A percentile compares a stretch with the other conserved stretches of the same genome.
Evolutionary conservation across 139 green algal genomes (phyloP).

Genomic region (Coelastrella sp.): DNA sequence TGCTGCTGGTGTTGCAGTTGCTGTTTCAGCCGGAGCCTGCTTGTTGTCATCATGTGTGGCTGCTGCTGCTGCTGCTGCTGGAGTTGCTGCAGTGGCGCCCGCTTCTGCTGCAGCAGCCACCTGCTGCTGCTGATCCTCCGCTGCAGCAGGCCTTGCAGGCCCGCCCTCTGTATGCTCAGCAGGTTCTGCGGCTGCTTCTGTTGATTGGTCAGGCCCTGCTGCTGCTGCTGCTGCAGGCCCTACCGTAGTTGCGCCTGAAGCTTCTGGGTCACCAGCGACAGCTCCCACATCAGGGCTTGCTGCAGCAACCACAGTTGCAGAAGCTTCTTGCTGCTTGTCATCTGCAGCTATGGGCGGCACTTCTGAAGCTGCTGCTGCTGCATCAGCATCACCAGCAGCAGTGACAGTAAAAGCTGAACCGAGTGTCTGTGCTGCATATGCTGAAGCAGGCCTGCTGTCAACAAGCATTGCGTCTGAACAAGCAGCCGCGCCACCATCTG

Average conservation of each 20-base stretch:
- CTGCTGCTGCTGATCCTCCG: too few species aligned
- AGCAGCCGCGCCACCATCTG: background rate
- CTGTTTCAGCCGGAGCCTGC: background rate
- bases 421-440: too few species aligned
- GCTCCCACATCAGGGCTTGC: background rate
- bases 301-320: background rate
- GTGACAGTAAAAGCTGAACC: background rate
- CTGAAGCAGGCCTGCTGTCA: background rate
- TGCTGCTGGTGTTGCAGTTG: conserved; percentile 4
- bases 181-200: too few species aligned
- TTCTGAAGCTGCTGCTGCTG: too few species aligned
- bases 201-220: too few species aligned
- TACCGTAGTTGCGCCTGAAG: background rate
- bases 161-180: background rate
- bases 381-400: too few species aligned
- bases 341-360: too few species aligned
- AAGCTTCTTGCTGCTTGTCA: too few species aligned
- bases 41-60: too few species aligned
- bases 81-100: background rate
- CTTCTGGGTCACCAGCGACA: background rate
- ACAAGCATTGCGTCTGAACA: background rate
- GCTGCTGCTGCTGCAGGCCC: background rate
- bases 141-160: too few species aligned
- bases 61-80: too few species aligned
- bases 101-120: background rate